A percentile compares a stretch with the other conserved stretches of the same genome.
Conservation (phyloP, 495 filamentous ascomycete species). For the Xylaria longipes region DNA sequence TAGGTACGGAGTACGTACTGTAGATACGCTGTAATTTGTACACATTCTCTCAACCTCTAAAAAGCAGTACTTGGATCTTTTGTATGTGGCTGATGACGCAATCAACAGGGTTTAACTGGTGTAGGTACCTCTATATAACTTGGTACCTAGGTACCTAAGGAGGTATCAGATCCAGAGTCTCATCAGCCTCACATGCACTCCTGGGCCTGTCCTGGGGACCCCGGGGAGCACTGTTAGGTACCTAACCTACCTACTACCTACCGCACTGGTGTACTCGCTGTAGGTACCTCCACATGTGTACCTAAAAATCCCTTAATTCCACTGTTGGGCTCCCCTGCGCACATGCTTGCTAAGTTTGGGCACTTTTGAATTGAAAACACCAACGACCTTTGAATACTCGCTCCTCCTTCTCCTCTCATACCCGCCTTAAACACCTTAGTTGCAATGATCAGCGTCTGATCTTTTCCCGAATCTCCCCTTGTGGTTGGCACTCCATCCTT, state of each 20-base stretch:
- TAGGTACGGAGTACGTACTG: too few relatives aligned
- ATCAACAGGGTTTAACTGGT: background rate
- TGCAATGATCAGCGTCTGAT: conserved; percentile 4
- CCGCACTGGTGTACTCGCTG: background rate
- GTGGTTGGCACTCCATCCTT: background rate
- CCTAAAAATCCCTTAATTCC: conserved; percentile 6
- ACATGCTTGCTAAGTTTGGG: conserved; percentile 10
- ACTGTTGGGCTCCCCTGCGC: conserved; percentile 13
- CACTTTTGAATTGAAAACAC: conserved; percentile 1
- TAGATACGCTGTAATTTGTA: background rate
- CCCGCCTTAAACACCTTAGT: background rate
- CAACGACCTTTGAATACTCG: background rate
- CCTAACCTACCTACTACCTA: too few relatives aligned
- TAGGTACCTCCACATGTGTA: conserved; percentile 4
- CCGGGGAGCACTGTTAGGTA: background rate
- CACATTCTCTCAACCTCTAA: background rate
- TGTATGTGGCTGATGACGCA: conserved; percentile 15
- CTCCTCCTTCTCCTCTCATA: background rate
- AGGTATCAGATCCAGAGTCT: background rate
- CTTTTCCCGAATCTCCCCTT: background rate
- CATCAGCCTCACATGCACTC: conserved; percentile 3
- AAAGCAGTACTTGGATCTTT: background rate
- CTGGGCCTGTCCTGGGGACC: background rate
- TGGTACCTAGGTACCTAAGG: background rate
- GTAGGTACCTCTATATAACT: background rate